Evolutionary conservation across 1,284 basidiomycete species (phyloP), one percentile per base, ranked within the genome.

Genomic region (Rhodotorula sp.): DNA sequence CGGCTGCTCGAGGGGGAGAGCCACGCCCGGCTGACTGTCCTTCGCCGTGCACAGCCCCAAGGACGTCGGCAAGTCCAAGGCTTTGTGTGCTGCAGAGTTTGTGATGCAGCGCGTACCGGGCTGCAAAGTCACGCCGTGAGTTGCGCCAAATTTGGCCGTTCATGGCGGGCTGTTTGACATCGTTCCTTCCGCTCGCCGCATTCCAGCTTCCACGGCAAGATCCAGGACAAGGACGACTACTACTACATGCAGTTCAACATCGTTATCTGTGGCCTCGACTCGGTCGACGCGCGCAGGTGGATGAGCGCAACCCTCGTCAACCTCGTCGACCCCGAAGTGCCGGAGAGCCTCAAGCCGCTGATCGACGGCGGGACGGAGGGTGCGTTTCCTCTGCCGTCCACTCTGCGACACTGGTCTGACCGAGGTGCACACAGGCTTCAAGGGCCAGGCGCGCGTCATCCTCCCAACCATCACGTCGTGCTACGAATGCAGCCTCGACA

Each of bases 351-450:
- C 79, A 99, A 98, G 80, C 97, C 97, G n/a, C 86, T 99, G 54
- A 97, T 99, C 78, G 97, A 99, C 80, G 97, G 97, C 49, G 97
- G 97, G 56, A 99, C 97, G 1, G 97, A 99, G 87, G 97, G 96
- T 89, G 70, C 48, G 82, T 34, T 7, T 2, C 50, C 8, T 21
- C 16, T 50, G 52, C 23, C 41, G 7, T 13, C n/a, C 4, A 12
- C 21, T 45, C 27, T 52, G 8, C n/a, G 12, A 12, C 17, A 13
- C 12, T 19, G 19, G 1, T 21, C 19, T 57, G 55, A 44, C 41
- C 34, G 34, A 34, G 34, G 17, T 44, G 10, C 46, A 4, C 12
- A 5, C 79, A 96, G 93, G 94, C 45, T 99, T 99, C 88, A 97
- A 95, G 83, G 97, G 97, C 19, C 97, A 99, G 84, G 93, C 96